A percentile compares a stretch with the other conserved stretches of the same genome.
Evolutionary conservation across 2,329 filamentous ascomycete species (phyloP).

Genomic region (Xylariaceae sp.): DNA sequence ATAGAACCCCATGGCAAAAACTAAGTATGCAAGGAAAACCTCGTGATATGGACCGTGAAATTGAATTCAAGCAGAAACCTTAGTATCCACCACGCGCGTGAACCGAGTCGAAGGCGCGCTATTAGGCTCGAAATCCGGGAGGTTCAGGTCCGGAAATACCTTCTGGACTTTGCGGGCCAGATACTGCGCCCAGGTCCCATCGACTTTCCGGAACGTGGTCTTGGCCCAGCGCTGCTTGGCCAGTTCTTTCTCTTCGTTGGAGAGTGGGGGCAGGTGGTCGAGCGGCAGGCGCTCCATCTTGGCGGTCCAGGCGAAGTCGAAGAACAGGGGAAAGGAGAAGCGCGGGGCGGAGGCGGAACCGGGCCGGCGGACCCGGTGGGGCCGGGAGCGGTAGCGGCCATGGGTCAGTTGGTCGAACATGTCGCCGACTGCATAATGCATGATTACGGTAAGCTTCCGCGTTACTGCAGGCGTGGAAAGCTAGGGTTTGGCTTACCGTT

Average conservation of each 20-base stretch:
- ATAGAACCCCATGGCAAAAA: too few relatives aligned
- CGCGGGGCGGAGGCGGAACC: background rate
- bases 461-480: background rate
- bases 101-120: background rate
- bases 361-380: background rate
- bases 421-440: background rate
- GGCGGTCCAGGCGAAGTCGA: background rate
- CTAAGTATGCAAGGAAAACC: too few relatives aligned
- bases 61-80: background rate
- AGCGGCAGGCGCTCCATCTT: background rate
- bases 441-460: background rate
- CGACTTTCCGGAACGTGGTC: background rate
- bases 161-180: background rate
- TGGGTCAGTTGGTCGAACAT: background rate
- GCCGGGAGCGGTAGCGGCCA: constrained; percentile 1
- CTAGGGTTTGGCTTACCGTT: background rate
- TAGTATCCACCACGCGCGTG: background rate
- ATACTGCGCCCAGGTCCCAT: background rate
- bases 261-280: background rate
- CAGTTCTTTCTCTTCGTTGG: background rate
- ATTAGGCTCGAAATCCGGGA: background rate
- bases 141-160: background rate
- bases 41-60: background rate
- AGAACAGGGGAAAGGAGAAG: background rate
- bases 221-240: background rate